Evolutionary conservation across 495 filamentous ascomycete genomes (phyloP).

Genomic region (Gamarada debralockiae): DNA sequence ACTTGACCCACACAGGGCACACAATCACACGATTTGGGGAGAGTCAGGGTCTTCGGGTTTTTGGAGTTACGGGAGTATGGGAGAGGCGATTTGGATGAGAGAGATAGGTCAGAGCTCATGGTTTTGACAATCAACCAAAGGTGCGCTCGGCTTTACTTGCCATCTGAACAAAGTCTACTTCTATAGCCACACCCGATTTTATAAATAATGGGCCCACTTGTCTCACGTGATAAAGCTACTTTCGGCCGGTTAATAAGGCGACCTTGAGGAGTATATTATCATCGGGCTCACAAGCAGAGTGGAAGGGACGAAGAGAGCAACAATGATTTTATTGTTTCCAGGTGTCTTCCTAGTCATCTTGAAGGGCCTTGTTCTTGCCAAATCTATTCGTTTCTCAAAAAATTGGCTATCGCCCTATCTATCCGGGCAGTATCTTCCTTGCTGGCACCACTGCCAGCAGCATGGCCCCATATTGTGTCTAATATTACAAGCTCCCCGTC

Average conservation of each 20-base stretch:
- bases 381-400: slow-evolving; percentile 14
- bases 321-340: not conserved
- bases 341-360: not conserved
- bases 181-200: too few relatives aligned
- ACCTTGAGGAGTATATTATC: not conserved
- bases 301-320: not conserved
- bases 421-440: slow-evolving; percentile 37
- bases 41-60: too few relatives aligned
- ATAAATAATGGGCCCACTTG: too few relatives aligned
- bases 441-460: slow-evolving; percentile 36
- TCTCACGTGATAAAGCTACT: not conserved
- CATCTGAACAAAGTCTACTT: too few relatives aligned
- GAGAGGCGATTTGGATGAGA: too few relatives aligned
- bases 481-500: slow-evolving; percentile 33
- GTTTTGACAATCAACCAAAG: too few relatives aligned
- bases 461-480: slow-evolving; percentile 42
- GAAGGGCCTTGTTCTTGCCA: not conserved
- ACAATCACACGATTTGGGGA: too few relatives aligned
- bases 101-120: too few relatives aligned
- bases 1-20: too few relatives aligned
- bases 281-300: not conserved
- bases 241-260: not conserved
- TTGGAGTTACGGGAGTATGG: too few relatives aligned
- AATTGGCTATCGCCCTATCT: slow-evolving; percentile 21
- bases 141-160: too few relatives aligned